phyloP scores from a whole-genome alignment of 257 asterid species.

The Anisodus acutangulus region DNA sequence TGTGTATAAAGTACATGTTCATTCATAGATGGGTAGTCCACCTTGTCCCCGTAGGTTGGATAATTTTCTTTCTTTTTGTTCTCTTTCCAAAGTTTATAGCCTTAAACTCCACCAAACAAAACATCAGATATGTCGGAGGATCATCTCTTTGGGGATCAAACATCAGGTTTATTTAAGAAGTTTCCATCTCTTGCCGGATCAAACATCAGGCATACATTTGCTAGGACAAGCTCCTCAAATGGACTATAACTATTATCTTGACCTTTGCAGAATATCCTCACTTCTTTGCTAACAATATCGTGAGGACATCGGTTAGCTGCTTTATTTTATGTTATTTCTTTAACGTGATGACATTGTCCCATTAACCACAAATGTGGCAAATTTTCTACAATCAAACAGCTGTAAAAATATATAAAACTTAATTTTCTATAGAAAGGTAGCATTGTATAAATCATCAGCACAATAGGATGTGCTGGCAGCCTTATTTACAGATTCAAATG shows the following conservation, averaged over 20 bases:
- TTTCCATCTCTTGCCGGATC: constrained; percentile 8
- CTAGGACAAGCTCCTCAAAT: constrained; percentile 5
- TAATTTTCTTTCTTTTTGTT: background rate
- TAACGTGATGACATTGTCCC: constrained; percentile 2
- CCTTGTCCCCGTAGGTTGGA: background rate
- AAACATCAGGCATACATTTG: background rate
- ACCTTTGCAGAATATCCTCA: background rate
- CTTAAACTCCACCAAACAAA: background rate
- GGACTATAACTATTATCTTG: constrained; percentile 9
- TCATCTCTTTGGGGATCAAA: background rate
- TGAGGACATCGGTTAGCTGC: constrained; percentile 14
- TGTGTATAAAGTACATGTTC: background rate
- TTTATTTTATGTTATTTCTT: background rate
- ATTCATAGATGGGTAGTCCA: background rate
- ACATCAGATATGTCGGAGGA: background rate
- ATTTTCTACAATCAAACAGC: constrained; percentile 6
- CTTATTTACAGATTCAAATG: background rate
- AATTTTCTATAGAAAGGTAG: background rate
- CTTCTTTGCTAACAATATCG: background rate
- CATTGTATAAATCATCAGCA: background rate
- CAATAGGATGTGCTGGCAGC: background rate
- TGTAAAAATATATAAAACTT: background rate
- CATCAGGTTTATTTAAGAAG: constrained; percentile 8
- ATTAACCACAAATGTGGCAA: background rate
- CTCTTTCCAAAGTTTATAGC: background rate